Evolutionary conservation across 176 grass and related monocot species (phyloP), one percentile per base, ranked within the genome.

Genomic region (Oryza officinalis): DNA sequence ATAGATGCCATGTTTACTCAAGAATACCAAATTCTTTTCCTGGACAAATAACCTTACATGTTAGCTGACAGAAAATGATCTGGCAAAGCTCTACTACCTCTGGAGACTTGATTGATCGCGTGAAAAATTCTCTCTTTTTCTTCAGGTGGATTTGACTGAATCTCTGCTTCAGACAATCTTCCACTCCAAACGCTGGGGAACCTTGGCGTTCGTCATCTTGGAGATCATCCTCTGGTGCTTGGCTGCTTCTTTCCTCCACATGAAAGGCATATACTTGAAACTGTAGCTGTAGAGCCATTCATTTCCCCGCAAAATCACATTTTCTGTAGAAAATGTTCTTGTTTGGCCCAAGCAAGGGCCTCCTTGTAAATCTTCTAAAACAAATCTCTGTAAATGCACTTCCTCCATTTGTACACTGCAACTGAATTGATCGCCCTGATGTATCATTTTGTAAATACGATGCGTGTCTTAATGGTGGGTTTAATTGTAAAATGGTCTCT

Each of bases 201-300:
- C 91, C 25, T 69, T 98, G 84, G 77, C 40, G 20, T 98, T 98
- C 71, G 93, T 98, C 60, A 10, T 94, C 6, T 41, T 92, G 69
- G 89, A 98, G 87, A 89, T 98, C 27, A 57, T 95, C n/a, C 93
- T 98, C 69, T 98, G 96, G 89, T 92, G 93, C 66, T 63, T 98
- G 77, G 85, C 76, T 1, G 87, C 91, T 37, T 93, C 87, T 47
- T 85, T 92, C 67, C 81, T 93, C 30, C 96, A 95, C 69, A 90
- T 80, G 81, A 98, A 91, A 88, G 89, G 93, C 40, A 33, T 95
- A 74, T 95, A 88, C 45, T 70, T 95, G 41, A 98, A 95, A 80
- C n/a, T 93, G 35, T 95, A 95, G 76, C 40, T 41, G 25, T 95
- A 95, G 79, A 27, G 59, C 25, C 79, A 72, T 68, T 63, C 27